Evolutionary conservation across 2,329 filamentous ascomycete genomes (phyloP).

Genomic region (Onygenales sp.): DNA sequence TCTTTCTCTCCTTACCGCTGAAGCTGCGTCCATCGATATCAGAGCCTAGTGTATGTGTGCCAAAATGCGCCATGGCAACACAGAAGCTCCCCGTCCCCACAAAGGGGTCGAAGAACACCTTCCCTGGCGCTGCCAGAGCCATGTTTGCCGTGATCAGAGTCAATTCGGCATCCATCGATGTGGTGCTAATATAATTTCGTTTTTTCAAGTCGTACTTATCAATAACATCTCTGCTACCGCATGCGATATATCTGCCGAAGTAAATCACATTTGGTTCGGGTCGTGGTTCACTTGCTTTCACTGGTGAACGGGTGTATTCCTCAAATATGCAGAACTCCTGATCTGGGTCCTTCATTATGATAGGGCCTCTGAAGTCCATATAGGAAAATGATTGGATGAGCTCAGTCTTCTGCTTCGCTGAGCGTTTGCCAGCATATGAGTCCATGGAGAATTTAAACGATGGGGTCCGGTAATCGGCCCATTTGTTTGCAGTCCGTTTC

Average conservation of each 20-base stretch:
- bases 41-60: constrained; percentile 71
- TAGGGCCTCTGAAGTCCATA: constrained; percentile 66
- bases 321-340: constrained; percentile 74
- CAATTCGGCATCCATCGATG: constrained; percentile 93
- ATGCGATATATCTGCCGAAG: constrained; percentile 62
- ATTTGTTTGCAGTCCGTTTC: constrained; percentile 50
- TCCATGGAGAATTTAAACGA: constrained; percentile 84
- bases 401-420: constrained; percentile 51
- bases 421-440: constrained; percentile 66
- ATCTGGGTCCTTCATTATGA: constrained; percentile 65
- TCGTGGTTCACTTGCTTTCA: constrained; percentile 17
- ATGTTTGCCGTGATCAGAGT: constrained; percentile 88
- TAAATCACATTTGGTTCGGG: constrained; percentile 53
- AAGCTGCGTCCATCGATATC: constrained; percentile 92
- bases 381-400: constrained; percentile 79
- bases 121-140: constrained; percentile 69
- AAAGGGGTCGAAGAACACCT: constrained; percentile 88
- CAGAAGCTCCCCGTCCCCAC: constrained; percentile 92
- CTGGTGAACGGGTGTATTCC: constrained; percentile 32
- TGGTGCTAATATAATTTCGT: constrained; percentile 85
- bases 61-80: constrained; percentile 82
- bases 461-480: constrained; percentile 52
- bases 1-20: constrained; percentile 45
- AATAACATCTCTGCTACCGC: constrained; percentile 57
- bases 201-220: constrained; percentile 84